Conservation (phyloP, 495 filamentous ascomycete species). For the Acidomyces sp. region DNA sequence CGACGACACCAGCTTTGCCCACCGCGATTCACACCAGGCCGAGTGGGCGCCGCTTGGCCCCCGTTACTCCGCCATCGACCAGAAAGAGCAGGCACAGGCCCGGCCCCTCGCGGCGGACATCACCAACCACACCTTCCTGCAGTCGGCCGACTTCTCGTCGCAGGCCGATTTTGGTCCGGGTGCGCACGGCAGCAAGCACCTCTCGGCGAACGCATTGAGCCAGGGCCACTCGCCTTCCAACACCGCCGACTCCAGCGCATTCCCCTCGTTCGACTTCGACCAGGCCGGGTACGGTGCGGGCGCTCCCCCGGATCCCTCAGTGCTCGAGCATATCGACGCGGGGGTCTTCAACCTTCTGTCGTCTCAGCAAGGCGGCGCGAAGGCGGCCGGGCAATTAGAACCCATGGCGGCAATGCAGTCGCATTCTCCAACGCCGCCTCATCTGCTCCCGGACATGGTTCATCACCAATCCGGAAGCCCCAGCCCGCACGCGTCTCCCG, state of each 20-base stretch:
- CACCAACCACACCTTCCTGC: constrained; percentile 21
- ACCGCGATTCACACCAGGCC: constrained; percentile 6
- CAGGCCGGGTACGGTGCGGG: constrained; percentile 18
- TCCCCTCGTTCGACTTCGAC: constrained; percentile 22
- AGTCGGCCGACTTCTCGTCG: constrained; percentile 6
- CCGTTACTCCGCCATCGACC: neutral
- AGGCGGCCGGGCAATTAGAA: constrained; percentile 47
- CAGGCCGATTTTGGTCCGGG: constrained; percentile 20
- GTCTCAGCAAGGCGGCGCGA: constrained; percentile 35
- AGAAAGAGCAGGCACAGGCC: constrained; percentile 19
- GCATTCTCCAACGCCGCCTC: constrained; percentile 55
- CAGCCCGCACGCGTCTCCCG: constrained; percentile 36
- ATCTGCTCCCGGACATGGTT: constrained; percentile 51
- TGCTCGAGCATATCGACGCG: constrained; percentile 17
- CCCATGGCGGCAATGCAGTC: constrained; percentile 52
- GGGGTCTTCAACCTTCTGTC: constrained; percentile 22
- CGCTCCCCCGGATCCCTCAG: constrained; percentile 26
- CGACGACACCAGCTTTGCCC: constrained; percentile 13
- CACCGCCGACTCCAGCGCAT: constrained; percentile 21
- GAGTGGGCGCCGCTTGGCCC: constrained; percentile 11
- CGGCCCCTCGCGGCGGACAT: constrained; percentile 17
- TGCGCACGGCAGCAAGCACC: constrained; percentile 25
- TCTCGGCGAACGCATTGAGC: constrained; percentile 21
- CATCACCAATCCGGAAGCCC: constrained; percentile 23
- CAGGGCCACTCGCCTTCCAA: constrained; percentile 15